A percentile compares a stretch with the other conserved stretches of the same genome.
Evolutionary conservation across 305 asterid species (phyloP).

Genomic region (Coffea humblotiana): DNA sequence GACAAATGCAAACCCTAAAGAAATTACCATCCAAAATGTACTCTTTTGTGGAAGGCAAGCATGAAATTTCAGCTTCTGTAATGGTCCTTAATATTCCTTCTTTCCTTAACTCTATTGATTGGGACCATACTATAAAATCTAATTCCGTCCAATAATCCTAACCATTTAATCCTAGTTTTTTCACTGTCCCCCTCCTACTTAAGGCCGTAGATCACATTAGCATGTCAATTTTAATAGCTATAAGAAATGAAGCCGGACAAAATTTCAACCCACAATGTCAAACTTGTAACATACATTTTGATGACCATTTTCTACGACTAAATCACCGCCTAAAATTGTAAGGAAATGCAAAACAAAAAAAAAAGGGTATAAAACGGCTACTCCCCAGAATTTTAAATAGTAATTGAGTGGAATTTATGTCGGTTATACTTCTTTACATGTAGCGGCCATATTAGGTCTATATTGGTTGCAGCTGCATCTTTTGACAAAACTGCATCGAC

Average conservation of each 20-base stretch:
- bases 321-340: neutral
- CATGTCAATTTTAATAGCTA: no score
- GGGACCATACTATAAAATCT: neutral
- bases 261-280: neutral
- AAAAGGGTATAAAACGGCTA: no score
- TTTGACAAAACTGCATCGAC: conserved; percentile 22
- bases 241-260: neutral
- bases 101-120: neutral
- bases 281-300: neutral
- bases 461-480: conserved; percentile 32
- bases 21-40: conserved; percentile 21
- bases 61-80: neutral
- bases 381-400: conserved; percentile 1
- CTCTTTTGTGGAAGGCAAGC: conserved; percentile 10
- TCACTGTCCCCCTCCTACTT: neutral
- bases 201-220: neutral
- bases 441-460: neutral
- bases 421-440: conserved; percentile 11
- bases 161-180: neutral
- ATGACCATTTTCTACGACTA: neutral
- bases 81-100: neutral
- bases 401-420: conserved; percentile 11
- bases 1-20: conserved; percentile 32
- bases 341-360: no score
- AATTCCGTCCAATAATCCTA: neutral